Base-by-base conservation (phyloP, 169 alveolate species). In the Eimeria sp. region DNA sequence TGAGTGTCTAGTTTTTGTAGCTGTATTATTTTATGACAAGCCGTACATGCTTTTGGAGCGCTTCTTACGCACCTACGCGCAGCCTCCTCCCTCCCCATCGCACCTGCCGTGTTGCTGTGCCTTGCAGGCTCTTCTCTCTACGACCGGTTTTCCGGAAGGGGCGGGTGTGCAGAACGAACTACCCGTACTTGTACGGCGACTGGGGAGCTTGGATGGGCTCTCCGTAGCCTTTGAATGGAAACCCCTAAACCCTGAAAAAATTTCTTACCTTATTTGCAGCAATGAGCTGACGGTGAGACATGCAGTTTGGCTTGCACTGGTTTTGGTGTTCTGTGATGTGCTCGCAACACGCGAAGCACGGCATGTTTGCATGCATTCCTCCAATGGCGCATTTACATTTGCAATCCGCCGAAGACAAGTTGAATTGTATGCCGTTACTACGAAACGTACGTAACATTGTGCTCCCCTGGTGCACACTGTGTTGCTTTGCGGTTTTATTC, bases 181-280 rank as follows among this genome's bases (percentile, higher is more conserved):
- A 75, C 94, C 94, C 9, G 70, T 40, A 30, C 80, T 87, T 47
- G 82, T 87, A 18, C 83, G 94, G 72, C 67, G 94, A 10, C 83
- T 87, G 47, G 94, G 94, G 47, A 11, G 76, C 25, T 54, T 63
- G 78, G 83, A 58, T 11, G 80, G 83, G 25, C 45, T 47, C 27
- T n/a, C 94, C 34, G 63, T 45, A 14, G 61, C 83, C 27, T 87
- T 87, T 43, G 94, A 87, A 49, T 87, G 94, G 94, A 87, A 65
- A 49, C 94, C 94, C 5, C 83, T 63, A 9, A 11, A 16, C 78
- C 94, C 94, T 65, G 94, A 87, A 61, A 63, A 87, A 65, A 65
- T 87, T 3, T 65, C 94, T 47, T 83, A 87, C 75, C 84, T 87
- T 63, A 87, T 87, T 65, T 87, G 94, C 83, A 87, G 94, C 65